phyloP scores from a whole-genome alignment of 768 basidiomycete genomes.

The Crepidotus variabilis region DNA sequence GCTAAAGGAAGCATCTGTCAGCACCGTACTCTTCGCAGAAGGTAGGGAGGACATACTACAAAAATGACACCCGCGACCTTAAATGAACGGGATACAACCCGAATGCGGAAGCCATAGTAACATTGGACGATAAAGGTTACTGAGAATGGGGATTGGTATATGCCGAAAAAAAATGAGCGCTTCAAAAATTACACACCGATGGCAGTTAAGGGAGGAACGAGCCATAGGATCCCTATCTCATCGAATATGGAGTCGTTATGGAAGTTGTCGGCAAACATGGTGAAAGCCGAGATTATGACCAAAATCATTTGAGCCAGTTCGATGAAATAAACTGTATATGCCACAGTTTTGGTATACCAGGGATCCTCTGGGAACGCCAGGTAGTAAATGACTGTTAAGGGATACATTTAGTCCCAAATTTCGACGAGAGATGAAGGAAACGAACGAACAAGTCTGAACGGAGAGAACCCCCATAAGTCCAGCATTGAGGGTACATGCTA shows the following conservation, averaged over 20 bases:
- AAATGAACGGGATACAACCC: neutral
- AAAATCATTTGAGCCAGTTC: conserved; percentile 10
- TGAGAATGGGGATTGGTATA: neutral
- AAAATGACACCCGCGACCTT: conserved; percentile 7
- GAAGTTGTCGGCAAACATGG: conserved; percentile 7
- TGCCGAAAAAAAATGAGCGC: neutral
- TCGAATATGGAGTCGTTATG: conserved; percentile 3
- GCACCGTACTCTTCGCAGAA: neutral
- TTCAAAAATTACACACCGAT: neutral
- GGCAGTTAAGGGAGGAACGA: conserved; percentile 5
- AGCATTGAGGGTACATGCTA: neutral
- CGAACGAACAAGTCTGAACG: conserved; percentile 11
- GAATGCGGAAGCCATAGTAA: neutral
- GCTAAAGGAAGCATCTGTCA: conserved; percentile 1
- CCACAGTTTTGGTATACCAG: conserved; percentile 3
- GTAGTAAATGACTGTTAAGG: conserved; percentile 9
- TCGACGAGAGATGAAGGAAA: neutral
- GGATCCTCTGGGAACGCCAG: conserved; percentile 10
- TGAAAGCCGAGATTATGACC: neutral
- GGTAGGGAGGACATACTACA: neutral
- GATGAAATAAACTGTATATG: conserved; percentile 8
- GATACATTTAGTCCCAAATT: neutral
- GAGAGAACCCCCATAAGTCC: conserved; percentile 9
- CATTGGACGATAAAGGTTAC: neutral
- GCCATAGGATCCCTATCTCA: conserved; percentile 5